Evolutionary conservation across 768 basidiomycete species (phyloP).

Genomic region (Suillus brevipes): DNA sequence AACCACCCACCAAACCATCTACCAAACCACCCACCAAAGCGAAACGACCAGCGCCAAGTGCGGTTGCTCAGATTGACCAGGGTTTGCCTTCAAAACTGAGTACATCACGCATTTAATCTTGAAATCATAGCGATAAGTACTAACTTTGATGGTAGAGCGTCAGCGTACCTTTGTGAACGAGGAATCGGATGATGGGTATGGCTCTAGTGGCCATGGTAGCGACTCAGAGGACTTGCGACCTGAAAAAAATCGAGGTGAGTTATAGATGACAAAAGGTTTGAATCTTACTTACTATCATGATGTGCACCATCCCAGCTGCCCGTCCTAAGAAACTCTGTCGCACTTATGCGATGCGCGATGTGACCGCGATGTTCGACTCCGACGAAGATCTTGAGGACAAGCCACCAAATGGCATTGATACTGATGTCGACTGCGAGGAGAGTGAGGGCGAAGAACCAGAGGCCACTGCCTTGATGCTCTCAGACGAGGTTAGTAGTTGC

Average conservation of each 20-base stretch:
- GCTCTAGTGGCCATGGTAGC: not conserved
- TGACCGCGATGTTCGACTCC: not conserved
- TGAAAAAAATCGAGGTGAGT: not conserved
- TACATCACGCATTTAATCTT: not conserved
- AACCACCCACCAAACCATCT: not conserved
- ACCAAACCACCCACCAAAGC: not conserved
- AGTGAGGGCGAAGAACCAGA: not conserved
- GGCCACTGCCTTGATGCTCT: not conserved
- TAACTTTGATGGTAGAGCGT: not conserved
- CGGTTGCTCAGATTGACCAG: not conserved
- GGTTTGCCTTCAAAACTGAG: not conserved
- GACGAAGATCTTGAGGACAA: not conserved
- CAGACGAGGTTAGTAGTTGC: not conserved
- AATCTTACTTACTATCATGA: not conserved
- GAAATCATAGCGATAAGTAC: not conserved
- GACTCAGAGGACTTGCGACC: not conserved
- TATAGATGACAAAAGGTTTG: not conserved
- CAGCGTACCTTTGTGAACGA: not conserved
- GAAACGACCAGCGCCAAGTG: not conserved
- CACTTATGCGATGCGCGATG: not conserved
- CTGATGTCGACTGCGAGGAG: not conserved
- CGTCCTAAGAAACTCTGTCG: not conserved
- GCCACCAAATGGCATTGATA: not conserved
- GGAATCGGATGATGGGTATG: not conserved
- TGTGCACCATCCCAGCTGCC: not conserved